A percentile compares a stretch with the other conserved stretches of the same genome.
phyloP scores from a whole-genome alignment of 345 rosid genomes.

The Fremontodendron californicum region DNA sequence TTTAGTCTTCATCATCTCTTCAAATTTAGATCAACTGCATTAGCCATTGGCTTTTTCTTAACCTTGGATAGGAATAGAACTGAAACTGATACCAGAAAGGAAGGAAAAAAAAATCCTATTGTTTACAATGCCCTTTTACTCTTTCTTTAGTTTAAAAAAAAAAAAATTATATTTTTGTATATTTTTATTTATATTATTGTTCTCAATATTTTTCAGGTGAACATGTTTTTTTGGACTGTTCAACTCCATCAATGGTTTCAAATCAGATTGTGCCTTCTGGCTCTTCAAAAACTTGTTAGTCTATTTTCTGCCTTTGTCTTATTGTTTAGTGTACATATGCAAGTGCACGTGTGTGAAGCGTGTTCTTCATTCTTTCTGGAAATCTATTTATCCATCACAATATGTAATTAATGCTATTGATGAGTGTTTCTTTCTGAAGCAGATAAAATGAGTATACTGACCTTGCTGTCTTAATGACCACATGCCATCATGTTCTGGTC shows the following conservation, averaged over 20 bases:
- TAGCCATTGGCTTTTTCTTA: neutral
- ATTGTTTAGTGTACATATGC: neutral
- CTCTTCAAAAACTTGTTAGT: slow-evolving; percentile 67
- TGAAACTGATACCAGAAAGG: neutral
- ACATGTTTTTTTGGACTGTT: slow-evolving; percentile 66
- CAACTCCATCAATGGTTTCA: slow-evolving; percentile 54
- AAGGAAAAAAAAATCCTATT: neutral
- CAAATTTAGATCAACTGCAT: neutral
- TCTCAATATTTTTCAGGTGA: slow-evolving; percentile 58
- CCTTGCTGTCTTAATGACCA: neutral
- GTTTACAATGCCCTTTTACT: neutral
- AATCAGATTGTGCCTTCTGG: slow-evolving; percentile 69
- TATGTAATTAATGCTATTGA: neutral
- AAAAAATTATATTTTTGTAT: neutral
- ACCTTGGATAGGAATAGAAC: neutral
- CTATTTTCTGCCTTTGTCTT: slow-evolving; percentile 13
- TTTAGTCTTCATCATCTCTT: neutral
- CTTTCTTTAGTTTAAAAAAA: neutral
- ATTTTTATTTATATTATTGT: neutral
- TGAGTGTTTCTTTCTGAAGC: neutral
- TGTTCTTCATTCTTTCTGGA: no score
- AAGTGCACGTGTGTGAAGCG: neutral
- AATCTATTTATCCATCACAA: no score
- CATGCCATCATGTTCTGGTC: neutral
- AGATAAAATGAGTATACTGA: no score